Percentiles rank a stretch among this genome's conserved stretches.
Conservation (phyloP, 2,329 filamentous ascomycete species). For the Trichophyton benhamiae region DNA sequence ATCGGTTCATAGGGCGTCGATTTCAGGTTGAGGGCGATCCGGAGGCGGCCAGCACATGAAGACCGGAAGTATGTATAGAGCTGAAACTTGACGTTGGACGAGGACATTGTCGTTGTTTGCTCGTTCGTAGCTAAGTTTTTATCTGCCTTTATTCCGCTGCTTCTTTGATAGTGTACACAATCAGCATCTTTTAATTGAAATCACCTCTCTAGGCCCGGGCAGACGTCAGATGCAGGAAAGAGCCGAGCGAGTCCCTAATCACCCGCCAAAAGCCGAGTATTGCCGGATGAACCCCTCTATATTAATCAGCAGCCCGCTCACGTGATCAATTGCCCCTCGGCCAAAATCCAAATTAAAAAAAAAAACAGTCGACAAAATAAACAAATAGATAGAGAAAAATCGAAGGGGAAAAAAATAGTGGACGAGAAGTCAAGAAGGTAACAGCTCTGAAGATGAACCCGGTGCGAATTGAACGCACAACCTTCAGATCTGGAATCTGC, state of each 20-base stretch:
- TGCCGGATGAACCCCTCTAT: background rate
- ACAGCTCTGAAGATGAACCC: constrained; percentile 8
- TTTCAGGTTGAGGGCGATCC: constrained; percentile 48
- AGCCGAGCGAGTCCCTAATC: background rate
- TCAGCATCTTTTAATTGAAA: background rate
- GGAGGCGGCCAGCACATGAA: constrained; percentile 49
- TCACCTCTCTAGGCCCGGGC: background rate
- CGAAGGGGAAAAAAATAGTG: background rate
- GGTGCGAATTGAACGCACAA: constrained; percentile 13
- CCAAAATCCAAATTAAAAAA: background rate
- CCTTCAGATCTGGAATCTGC: constrained; percentile 14
- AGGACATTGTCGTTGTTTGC: constrained; percentile 5
- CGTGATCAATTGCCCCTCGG: background rate
- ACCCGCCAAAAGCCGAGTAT: background rate
- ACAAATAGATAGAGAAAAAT: background rate
- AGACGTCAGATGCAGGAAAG: background rate
- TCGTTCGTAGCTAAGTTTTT: no score
- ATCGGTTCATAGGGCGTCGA: constrained; percentile 37
- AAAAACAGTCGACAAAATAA: no score
- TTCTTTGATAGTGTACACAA: background rate
- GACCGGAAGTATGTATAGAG: constrained; percentile 53
- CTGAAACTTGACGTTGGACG: constrained; percentile 14
- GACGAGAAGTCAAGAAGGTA: background rate
- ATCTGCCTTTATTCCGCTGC: background rate
- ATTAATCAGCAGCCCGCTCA: background rate